Conservation (phyloP, 148 eudicot species). For the Persicaria maculosa region DNA sequence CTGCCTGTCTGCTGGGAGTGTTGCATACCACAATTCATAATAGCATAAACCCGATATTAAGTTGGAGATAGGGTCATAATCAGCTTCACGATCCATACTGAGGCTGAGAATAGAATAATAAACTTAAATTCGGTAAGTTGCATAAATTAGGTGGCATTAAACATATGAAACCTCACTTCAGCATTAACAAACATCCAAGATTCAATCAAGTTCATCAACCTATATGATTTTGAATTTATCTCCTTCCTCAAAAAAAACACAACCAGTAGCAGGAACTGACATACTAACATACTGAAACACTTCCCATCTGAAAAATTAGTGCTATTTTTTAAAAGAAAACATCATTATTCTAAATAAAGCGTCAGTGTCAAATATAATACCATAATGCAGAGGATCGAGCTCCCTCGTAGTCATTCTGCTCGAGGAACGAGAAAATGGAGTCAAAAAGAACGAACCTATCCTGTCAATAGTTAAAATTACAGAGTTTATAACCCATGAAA, state of each 20-base stretch:
- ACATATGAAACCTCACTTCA: not conserved
- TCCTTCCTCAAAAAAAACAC: not conserved
- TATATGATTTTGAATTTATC: not conserved
- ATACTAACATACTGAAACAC: not conserved
- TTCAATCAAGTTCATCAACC: not conserved
- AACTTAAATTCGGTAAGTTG: not conserved
- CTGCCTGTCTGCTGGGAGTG: conserved; percentile 39
- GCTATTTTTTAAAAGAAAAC: too few species aligned
- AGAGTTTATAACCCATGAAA: not conserved
- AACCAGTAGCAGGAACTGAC: not conserved
- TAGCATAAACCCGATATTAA: conserved; percentile 65
- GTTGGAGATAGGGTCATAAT: conserved; percentile 47
- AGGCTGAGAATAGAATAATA: conserved; percentile 31
- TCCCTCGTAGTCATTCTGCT: conserved; percentile 29
- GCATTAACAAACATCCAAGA: not conserved
- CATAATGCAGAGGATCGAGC: conserved; percentile 20
- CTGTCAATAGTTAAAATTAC: conserved; percentile 30
- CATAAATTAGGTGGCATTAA: not conserved
- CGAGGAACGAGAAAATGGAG: conserved; percentile 42
- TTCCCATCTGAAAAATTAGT: too few species aligned
- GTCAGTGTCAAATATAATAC: not conserved
- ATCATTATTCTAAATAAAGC: too few species aligned
- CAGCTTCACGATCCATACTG: conserved; percentile 39
- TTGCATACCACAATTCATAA: conserved; percentile 58
- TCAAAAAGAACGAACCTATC: conserved; percentile 56